phyloP scores from a whole-genome alignment of 768 basidiomycete species.

The Auriscalpium orientale region DNA sequence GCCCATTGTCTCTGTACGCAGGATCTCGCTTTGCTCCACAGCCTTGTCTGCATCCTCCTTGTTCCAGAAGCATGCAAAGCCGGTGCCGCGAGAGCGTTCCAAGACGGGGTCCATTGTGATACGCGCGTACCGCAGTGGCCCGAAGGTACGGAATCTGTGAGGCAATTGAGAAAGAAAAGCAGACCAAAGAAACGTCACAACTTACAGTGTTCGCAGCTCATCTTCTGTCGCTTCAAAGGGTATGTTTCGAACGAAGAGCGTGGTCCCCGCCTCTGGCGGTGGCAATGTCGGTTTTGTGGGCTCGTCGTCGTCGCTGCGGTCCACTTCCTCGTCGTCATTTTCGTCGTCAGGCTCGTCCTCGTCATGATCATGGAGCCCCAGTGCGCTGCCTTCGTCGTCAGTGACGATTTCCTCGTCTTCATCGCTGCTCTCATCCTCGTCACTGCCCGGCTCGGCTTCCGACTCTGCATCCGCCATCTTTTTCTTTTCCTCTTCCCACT shows the following conservation, averaged over 20 bases:
- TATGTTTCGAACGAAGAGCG: slow-evolving; percentile 90
- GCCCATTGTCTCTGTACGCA: slow-evolving; percentile 58
- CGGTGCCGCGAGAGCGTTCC: slow-evolving; percentile 87
- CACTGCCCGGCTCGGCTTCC: slow-evolving; percentile 27
- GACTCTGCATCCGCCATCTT: slow-evolving; percentile 33
- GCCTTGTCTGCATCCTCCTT: slow-evolving; percentile 82
- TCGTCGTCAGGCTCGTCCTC: slow-evolving; percentile 34
- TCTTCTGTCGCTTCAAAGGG: slow-evolving; percentile 91
- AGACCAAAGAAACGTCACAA: background rate
- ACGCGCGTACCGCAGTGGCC: slow-evolving; percentile 86
- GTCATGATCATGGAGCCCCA: slow-evolving; percentile 35
- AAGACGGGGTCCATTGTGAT: slow-evolving; percentile 80
- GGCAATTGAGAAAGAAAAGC: background rate
- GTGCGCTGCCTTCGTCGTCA: slow-evolving; percentile 23
- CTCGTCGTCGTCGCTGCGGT: slow-evolving; percentile 28
- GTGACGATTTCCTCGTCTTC: slow-evolving; percentile 14
- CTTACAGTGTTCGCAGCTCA: slow-evolving; percentile 78
- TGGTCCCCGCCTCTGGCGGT: slow-evolving; percentile 80
- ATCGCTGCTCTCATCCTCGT: slow-evolving; percentile 23
- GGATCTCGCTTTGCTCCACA: slow-evolving; percentile 69
- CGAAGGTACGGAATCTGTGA: slow-evolving; percentile 81
- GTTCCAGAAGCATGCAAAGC: slow-evolving; percentile 97
- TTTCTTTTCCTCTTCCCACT: slow-evolving; percentile 77
- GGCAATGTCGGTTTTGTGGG: slow-evolving; percentile 65
- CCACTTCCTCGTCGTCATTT: slow-evolving; percentile 19